Percentiles rank a stretch among this genome's conserved stretches.
phyloP scores from a whole-genome alignment of 1,284 basidiomycete species.

The Cutaneotrichosporon mucoides region DNA sequence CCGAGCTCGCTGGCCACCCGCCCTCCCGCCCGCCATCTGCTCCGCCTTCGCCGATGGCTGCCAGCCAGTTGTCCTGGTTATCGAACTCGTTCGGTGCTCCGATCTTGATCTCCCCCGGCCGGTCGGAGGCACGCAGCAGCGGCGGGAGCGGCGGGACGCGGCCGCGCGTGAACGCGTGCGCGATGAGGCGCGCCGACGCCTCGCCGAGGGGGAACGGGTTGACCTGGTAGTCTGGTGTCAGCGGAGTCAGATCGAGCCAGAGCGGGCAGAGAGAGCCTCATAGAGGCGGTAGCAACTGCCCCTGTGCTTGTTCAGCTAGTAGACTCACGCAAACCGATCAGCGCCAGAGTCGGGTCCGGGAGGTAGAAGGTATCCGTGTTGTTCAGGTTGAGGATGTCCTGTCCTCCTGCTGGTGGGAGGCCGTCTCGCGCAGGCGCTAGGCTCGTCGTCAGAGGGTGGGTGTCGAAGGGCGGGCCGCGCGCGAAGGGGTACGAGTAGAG shows the following conservation, averaged over 20 bases:
- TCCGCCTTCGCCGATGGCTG: conserved; percentile 25
- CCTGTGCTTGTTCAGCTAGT: no score
- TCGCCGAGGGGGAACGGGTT: conserved; percentile 52
- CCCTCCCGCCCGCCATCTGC: conserved; percentile 10
- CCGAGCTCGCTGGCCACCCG: conserved; percentile 11
- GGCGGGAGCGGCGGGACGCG: conserved; percentile 20
- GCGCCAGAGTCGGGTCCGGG: conserved; percentile 44
- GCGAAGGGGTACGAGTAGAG: conserved; percentile 50
- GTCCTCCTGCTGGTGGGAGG: conserved; percentile 19
- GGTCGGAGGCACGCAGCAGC: conserved; percentile 12
- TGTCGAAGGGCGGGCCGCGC: conserved; percentile 16
- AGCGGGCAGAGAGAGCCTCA: no score
- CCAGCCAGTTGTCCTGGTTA: conserved; percentile 25
- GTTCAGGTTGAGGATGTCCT: conserved; percentile 22
- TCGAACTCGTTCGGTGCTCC: conserved; percentile 22
- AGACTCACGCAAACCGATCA: conserved; percentile 43
- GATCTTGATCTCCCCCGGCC: conserved; percentile 15
- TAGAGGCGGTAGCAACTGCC: no score
- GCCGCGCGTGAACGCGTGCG: conserved; percentile 13
- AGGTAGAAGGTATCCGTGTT: conserved; percentile 40
- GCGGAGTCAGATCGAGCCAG: background rate
- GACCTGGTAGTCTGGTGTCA: conserved; percentile 41
- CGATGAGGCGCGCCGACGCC: conserved; percentile 44
- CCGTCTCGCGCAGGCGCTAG: conserved; percentile 12
- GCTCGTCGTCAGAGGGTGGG: conserved; percentile 14